Conservation (phyloP, 345 rosid genomes). For the Lepidium didymum region DNA sequence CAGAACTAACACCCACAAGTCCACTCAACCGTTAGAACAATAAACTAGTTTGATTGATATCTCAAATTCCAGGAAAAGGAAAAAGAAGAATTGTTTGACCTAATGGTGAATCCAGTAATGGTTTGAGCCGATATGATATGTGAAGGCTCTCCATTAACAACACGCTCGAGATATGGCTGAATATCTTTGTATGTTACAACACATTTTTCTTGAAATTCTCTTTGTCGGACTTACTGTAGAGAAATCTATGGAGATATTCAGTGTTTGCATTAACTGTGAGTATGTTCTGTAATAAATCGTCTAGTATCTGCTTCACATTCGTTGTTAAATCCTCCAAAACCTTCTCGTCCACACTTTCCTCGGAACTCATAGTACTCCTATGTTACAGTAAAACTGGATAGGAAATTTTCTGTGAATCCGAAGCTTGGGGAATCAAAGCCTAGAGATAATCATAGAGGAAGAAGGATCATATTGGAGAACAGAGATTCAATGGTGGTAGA, state of each 20-base stretch:
- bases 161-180: neutral
- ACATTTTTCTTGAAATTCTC: neutral
- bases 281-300: neutral
- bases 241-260: neutral
- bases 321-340: neutral
- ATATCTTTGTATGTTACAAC: neutral
- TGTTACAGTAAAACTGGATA: too few relatives aligned
- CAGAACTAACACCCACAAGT: neutral
- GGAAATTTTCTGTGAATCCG: too few relatives aligned
- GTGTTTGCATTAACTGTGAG: neutral
- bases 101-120: neutral
- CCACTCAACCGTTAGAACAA: neutral
- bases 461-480: too few relatives aligned
- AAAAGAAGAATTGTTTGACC: neutral
- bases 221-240: neutral
- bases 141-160: neutral
- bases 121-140: neutral
- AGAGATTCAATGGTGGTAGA: too few relatives aligned
- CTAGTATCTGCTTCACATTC: neutral
- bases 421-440: too few relatives aligned
- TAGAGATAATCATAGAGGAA: too few relatives aligned
- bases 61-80: neutral
- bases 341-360: neutral
- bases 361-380: neutral
- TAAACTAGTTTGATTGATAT: neutral